Base-by-base conservation (phyloP, 768 basidiomycete species). In the Agaricus subrufescens region DNA sequence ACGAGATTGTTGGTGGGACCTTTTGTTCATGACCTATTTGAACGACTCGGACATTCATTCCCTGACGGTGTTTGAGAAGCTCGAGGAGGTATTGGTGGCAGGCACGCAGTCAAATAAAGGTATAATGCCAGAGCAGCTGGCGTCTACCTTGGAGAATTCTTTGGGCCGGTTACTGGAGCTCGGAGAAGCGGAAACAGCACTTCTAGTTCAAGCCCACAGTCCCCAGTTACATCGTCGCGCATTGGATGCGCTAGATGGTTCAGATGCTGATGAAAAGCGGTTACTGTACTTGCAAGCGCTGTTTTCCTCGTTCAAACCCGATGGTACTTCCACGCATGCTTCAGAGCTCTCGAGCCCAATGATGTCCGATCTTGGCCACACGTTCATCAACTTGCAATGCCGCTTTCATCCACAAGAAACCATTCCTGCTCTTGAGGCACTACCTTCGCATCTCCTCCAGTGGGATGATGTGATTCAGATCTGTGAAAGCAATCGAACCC, bases 251-350 rank as follows among this genome's bases (percentile, higher is more conserved):
- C 71, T 95, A 27, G 71, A 69, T 11, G 65, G 74, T 0, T 64
- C 71, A 19, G 46, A 48, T 44, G 72, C 70, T 14, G 79, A 84
- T 39, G 74, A 72, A 44, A 76, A 79, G 47, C 85, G 85, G 55
- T 88, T 89, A 60, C 73, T 80, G 7, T 99, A 99, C 69, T 82
- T 98, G 6, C 81, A 80, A 11, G 80, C 78, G 61, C 76, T 99
- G 6, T 73, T 96, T 14, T 72, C 73, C 15, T 68, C 68, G 45
- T 59, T 65, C 2, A 75, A 78, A 15, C 78, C 84, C 6, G 73
- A 71, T 30, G 77, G 79, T 30, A 65, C 68, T 43, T 56, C 60
- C 4, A 47, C 56, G 11, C 61, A 65, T 39, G 65, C 61, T 11
- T 56, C 63, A 51, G 57, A 63, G 7, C 61, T 61, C 0, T 73